A percentile compares a stretch with the other conserved stretches of the same genome.
phyloP scores from a whole-genome alignment of 2,329 filamentous ascomycete species.

The Davidsoniella neocaledoniae region DNA sequence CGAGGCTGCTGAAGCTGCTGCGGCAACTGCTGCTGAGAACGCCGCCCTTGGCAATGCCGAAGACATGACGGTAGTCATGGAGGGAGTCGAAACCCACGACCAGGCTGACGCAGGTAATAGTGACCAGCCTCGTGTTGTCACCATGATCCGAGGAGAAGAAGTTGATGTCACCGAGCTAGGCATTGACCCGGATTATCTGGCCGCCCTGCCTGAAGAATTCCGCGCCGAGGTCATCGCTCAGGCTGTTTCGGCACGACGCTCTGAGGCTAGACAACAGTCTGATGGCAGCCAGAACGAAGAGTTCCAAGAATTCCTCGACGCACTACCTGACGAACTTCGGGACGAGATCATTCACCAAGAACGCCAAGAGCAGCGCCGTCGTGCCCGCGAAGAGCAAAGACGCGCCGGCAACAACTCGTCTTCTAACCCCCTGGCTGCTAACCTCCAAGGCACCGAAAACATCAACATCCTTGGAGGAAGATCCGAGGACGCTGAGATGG shows the following conservation, averaged over 20 bases:
- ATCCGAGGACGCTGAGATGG: constrained; percentile 48
- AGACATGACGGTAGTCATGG: constrained; percentile 35
- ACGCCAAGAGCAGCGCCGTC: constrained; percentile 69
- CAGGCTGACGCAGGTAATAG: constrained; percentile 17
- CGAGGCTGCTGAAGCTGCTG: constrained; percentile 29
- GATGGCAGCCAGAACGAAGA: constrained; percentile 68
- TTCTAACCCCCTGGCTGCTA: no score
- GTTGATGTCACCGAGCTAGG: constrained; percentile 88
- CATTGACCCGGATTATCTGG: constrained; percentile 86
- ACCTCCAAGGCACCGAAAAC: no score
- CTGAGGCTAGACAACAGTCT: constrained; percentile 51
- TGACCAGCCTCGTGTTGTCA: constrained; percentile 42
- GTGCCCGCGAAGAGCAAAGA: constrained; percentile 67
- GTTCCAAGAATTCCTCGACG: constrained; percentile 85
- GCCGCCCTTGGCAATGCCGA: background rate
- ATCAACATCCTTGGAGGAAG: background rate
- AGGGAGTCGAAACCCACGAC: constrained; percentile 50
- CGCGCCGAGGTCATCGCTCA: constrained; percentile 90
- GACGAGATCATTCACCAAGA: constrained; percentile 85
- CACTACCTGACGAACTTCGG: constrained; percentile 76
- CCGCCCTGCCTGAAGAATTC: constrained; percentile 93
- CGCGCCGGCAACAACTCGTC: no score
- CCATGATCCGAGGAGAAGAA: constrained; percentile 69
- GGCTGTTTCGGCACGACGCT: constrained; percentile 68
- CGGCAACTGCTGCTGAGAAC: constrained; percentile 32